Evolutionary conservation across 2,329 filamentous ascomycete species (phyloP), one percentile per base, ranked within the genome.

Genomic region (Neonectria magnoliae): DNA sequence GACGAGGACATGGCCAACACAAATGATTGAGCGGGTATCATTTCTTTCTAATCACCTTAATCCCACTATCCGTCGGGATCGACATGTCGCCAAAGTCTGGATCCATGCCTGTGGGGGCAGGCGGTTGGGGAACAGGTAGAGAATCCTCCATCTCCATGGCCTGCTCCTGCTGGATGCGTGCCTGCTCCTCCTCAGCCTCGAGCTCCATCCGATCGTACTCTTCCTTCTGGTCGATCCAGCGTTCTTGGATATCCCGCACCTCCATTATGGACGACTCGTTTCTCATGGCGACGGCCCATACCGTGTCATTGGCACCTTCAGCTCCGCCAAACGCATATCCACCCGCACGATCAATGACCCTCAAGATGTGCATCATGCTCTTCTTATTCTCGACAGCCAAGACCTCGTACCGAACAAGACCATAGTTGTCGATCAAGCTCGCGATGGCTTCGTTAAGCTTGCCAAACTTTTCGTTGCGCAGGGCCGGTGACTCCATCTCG

Each of bases 271-370:
- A 88, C 38, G 89, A 88, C 63, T 90, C 89, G 63, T 90, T 89
- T 61, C 94, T 89, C 89, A 98, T 97, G 3, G 96, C 93, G 48
- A 98, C 90, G 75, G 97, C 93, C 96, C 96, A 99, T n/a, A 99
- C 88, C 7, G 91, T 94, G 77, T 99, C 95, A 72, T 98, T 98
- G 50, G 94, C 93, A 2, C 94, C 95, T 77, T 98, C 93, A 0
- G 93, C 92, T 5, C 91, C 87, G 0, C 94, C 94, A 81, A 99
- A 98, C 1, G 94, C 92, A 80, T 98, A 98, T 0, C 96, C 96
- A 10, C 93, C 91, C 0, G 96, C 95, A 45, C 96, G 88, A 78
- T 99, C 96, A 75, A 99, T 94, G 1, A 95, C 91, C 50, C 92
- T 89, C 56, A 99, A 82, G 4, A 99, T 84, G 71, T 92, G 90